These are phyloP conservation scores for Scleroderma citrinum DNA, from an alignment of 768 basidiomycete genomes.

Conservation along the genomic window DNA sequence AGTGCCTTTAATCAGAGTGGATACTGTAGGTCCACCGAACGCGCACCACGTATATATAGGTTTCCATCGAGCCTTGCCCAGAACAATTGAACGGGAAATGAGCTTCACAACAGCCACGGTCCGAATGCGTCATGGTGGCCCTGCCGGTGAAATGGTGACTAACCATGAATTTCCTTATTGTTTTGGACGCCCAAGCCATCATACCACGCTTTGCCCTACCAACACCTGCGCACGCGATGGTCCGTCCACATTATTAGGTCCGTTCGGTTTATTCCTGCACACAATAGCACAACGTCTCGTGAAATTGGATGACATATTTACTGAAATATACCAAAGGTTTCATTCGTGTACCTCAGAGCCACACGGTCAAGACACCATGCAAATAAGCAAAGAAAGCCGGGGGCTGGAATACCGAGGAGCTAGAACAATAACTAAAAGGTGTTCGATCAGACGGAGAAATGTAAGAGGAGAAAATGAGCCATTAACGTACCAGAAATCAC, in stretches of 20 bases:
- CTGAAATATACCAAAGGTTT: not conserved
- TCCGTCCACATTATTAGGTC: slow-evolving; percentile 1
- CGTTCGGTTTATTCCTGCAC: slow-evolving; percentile 10
- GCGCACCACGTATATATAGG: slow-evolving; percentile 10
- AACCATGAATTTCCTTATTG: slow-evolving; percentile 12
- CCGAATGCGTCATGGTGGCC: slow-evolving; percentile 2
- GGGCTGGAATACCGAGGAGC: not conserved
- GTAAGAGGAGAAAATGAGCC: not conserved
- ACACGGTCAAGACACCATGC: not conserved
- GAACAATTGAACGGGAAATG: slow-evolving; percentile 11
- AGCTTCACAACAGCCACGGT: slow-evolving; percentile 1
- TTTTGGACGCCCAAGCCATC: slow-evolving; percentile 1
- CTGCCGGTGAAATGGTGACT: slow-evolving; percentile 5
- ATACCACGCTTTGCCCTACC: not conserved
- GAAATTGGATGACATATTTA: not conserved
- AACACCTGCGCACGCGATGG: slow-evolving; percentile 3
- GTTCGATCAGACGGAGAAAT: not conserved
- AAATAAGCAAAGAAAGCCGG: not conserved
- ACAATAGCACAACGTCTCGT: slow-evolving; percentile 15
- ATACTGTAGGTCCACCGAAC: not conserved
- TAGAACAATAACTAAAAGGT: slow-evolving; percentile 2
- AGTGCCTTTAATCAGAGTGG: slow-evolving; percentile 5
- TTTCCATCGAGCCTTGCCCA: not conserved
- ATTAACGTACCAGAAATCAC: slow-evolving; percentile 1
- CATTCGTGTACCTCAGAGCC: not conserved